Evolutionary conservation across 495 filamentous ascomycete genomes (phyloP).

Genomic region (Apodospora peruviana): DNA sequence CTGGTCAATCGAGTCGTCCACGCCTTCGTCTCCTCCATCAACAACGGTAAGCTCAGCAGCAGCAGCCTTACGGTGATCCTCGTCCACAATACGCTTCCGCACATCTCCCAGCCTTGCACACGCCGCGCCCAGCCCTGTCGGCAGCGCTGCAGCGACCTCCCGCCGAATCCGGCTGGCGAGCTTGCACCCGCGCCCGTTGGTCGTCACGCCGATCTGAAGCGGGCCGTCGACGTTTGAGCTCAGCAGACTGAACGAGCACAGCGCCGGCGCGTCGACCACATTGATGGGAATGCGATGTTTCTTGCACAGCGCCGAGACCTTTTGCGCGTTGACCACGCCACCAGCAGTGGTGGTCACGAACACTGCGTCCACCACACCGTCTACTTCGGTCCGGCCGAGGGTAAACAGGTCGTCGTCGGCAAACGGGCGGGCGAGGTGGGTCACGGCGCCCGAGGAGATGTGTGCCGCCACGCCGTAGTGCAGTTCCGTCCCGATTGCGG

Average conservation of each 20-base stretch:
- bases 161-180: slow-evolving; percentile 84
- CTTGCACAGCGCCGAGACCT: slow-evolving; percentile 71
- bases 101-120: slow-evolving; percentile 75
- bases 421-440: slow-evolving; percentile 68
- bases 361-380: slow-evolving; percentile 77
- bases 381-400: slow-evolving; percentile 74
- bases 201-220: slow-evolving; percentile 91
- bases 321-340: slow-evolving; percentile 38
- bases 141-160: slow-evolving; percentile 77
- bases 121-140: slow-evolving; percentile 73
- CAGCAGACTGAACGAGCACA: slow-evolving; percentile 89
- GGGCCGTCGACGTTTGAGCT: slow-evolving; percentile 86
- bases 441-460: slow-evolving; percentile 64
- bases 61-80: slow-evolving; percentile 41
- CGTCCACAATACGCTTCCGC: slow-evolving; percentile 62
- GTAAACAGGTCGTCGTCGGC: slow-evolving; percentile 67
- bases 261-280: slow-evolving; percentile 76
- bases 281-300: slow-evolving; percentile 86
- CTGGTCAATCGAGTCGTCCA: slow-evolving; percentile 82
- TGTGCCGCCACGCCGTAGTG: slow-evolving; percentile 70
- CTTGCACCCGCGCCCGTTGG: slow-evolving; percentile 92
- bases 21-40: slow-evolving; percentile 52
- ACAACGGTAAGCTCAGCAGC: slow-evolving; percentile 31
- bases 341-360: slow-evolving; percentile 68
- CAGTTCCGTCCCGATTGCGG: slow-evolving; percentile 36